Evolutionary conservation across 2,329 filamentous ascomycete species (phyloP).

Genomic region (Aspergillus quadrilineatus): DNA sequence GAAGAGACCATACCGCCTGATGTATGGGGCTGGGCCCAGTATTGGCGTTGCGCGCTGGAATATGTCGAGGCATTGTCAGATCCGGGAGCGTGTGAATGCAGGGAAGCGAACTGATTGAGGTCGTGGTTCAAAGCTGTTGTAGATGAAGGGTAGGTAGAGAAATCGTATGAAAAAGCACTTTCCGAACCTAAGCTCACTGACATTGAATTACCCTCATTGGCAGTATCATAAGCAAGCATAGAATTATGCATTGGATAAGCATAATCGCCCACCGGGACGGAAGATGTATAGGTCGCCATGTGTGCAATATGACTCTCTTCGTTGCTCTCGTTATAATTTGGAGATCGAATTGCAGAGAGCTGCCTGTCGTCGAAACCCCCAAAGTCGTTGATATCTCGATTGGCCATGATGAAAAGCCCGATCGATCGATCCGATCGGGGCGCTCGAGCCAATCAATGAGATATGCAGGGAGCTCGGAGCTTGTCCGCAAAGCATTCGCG

Average conservation of each 20-base stretch:
- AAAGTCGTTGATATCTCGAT: constrained; percentile 19
- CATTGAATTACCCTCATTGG: constrained; percentile 17
- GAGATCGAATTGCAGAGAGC: constrained; percentile 12
- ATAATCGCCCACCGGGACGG: constrained; percentile 15
- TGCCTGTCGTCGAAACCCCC: constrained; percentile 19
- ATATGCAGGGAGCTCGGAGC: not conserved
- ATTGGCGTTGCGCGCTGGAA: constrained; percentile 13
- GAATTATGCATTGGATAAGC: constrained; percentile 20
- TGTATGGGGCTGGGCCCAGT: constrained; percentile 14
- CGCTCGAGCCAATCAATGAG: constrained; percentile 17
- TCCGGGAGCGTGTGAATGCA: constrained; percentile 14
- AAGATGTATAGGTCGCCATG: constrained; percentile 15
- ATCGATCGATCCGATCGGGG: constrained; percentile 21
- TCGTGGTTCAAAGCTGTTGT: constrained; percentile 19
- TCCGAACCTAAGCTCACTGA: constrained; percentile 23
- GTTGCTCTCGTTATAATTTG: constrained; percentile 4
- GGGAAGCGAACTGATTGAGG: constrained; percentile 7
- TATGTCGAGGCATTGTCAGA: constrained; percentile 13
- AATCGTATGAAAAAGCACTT: constrained; percentile 25
- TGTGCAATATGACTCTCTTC: constrained; percentile 14
- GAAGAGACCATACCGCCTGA: not conserved
- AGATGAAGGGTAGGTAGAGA: constrained; percentile 24
- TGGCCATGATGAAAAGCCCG: constrained; percentile 12
- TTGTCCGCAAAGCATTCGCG: not conserved
- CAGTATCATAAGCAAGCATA: constrained; percentile 28